Conservation (phyloP, 495 filamentous ascomycete genomes). For the Lasiosphaeris hirsuta region DNA sequence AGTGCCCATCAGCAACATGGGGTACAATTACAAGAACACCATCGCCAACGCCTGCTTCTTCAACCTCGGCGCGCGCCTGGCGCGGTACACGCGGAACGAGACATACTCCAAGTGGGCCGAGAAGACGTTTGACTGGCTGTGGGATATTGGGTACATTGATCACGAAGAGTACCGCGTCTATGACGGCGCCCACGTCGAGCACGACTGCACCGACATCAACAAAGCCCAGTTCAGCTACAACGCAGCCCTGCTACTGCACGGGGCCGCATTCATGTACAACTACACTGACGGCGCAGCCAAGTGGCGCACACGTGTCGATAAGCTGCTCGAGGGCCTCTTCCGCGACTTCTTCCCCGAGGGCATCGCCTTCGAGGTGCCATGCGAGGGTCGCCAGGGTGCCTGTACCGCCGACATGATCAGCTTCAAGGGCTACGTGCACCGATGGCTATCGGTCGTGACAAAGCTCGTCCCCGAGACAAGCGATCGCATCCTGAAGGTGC, state of each 20-base stretch:
- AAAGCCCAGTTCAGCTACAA: conserved; percentile 72
- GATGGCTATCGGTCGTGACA: conserved; percentile 72
- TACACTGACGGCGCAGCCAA: conserved; percentile 33
- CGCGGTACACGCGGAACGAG: conserved; percentile 69
- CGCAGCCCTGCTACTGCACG: conserved; percentile 66
- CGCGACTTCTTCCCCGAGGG: conserved; percentile 54
- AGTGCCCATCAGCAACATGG: conserved; percentile 69
- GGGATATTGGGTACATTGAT: conserved; percentile 59
- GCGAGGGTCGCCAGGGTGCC: conserved; percentile 54
- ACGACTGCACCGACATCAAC: conserved; percentile 61
- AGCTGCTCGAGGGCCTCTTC: conserved; percentile 56
- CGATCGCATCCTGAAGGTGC: conserved; percentile 54
- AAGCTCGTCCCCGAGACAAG: conserved; percentile 66
- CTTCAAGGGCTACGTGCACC: conserved; percentile 78
- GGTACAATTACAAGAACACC: conserved; percentile 83
- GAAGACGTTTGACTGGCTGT: conserved; percentile 72
- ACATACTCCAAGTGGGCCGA: conserved; percentile 77
- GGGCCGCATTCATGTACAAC: conserved; percentile 77
- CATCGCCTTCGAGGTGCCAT: conserved; percentile 67
- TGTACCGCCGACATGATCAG: conserved; percentile 74
- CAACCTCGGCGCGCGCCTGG: conserved; percentile 72
- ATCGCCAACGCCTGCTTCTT: conserved; percentile 66
- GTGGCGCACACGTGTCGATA: conserved; percentile 59
- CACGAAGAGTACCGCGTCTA: conserved; percentile 55
- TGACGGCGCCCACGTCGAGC: conserved; percentile 64